phyloP scores from a whole-genome alignment of 2,329 filamentous ascomycete species.

The Alternaria alternata region DNA sequence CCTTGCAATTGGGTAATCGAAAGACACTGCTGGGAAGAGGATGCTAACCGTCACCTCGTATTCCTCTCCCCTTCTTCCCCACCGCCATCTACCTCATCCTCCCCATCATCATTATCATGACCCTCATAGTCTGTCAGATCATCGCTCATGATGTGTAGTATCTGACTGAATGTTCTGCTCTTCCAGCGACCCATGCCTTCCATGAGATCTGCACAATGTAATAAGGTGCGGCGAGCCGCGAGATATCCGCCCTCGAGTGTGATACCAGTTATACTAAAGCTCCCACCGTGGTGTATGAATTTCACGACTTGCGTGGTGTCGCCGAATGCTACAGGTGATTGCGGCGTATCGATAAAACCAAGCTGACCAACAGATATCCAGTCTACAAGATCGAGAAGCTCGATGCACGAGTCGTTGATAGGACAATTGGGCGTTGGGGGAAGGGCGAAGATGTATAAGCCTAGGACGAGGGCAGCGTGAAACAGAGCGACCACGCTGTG shows the following conservation, averaged over 20 bases:
- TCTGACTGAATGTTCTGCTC: conserved; percentile 59
- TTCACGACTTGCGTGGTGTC: conserved; percentile 47
- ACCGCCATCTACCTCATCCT: not conserved
- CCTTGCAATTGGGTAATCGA: conserved; percentile 33
- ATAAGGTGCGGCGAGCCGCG: conserved; percentile 59
- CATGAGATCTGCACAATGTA: conserved; percentile 62
- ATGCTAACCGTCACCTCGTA: conserved; percentile 36
- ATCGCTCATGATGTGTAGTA: conserved; percentile 65
- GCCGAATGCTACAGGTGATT: conserved; percentile 22
- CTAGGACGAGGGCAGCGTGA: conserved; percentile 60
- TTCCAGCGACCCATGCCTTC: conserved; percentile 63
- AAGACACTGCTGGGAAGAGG: conserved; percentile 30
- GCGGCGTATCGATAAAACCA: conserved; percentile 52
- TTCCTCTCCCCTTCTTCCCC: not conserved
- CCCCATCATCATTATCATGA: conserved; percentile 17
- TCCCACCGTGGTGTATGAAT: conserved; percentile 61
- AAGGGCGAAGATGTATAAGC: conserved; percentile 62
- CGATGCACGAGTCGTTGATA: conserved; percentile 47
- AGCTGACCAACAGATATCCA: conserved; percentile 59
- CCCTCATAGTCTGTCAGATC: conserved; percentile 51
- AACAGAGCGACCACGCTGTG: conserved; percentile 61
- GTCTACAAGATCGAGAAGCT: conserved; percentile 60
- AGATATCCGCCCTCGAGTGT: conserved; percentile 60
- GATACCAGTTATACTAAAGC: conserved; percentile 58
- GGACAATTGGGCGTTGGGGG: conserved; percentile 43